A percentile compares a stretch with the other conserved stretches of the same genome.
phyloP scores from a whole-genome alignment of 2,329 filamentous ascomycete species.

The Cercospora zeina region DNA sequence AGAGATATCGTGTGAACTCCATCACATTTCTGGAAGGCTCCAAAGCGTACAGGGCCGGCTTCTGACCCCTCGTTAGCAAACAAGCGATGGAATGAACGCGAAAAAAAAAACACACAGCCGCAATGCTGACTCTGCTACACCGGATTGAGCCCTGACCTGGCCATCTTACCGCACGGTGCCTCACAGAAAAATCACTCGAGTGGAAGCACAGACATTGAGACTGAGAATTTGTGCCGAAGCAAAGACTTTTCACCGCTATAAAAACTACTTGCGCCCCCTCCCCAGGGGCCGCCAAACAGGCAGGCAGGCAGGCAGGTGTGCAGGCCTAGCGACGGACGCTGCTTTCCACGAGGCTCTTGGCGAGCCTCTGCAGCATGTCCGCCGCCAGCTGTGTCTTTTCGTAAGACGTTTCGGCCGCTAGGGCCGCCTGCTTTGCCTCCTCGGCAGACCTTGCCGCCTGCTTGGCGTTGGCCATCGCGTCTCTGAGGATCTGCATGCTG shows the following conservation, averaged over 20 bases:
- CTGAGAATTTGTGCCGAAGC: not conserved
- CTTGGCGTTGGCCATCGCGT: conserved; percentile 32
- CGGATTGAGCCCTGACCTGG: not conserved
- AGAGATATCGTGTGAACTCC: not conserved
- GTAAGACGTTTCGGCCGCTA: conserved; percentile 31
- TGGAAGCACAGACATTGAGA: not conserved
- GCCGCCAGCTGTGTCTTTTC: conserved; percentile 35
- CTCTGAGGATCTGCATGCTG: conserved; percentile 24
- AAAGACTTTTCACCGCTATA: not conserved
- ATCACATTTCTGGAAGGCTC: not conserved
- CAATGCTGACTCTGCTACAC: not conserved
- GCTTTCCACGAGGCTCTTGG: conserved; percentile 14
- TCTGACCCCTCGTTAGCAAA: not conserved
- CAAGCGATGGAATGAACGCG: not conserved
- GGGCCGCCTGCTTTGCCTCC: conserved; percentile 32
- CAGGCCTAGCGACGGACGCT: not conserved
- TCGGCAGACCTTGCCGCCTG: conserved; percentile 35
- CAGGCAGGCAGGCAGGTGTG: not conserved
- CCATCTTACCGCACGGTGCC: not conserved
- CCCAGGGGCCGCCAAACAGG: not conserved
- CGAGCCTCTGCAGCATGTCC: conserved; percentile 29
- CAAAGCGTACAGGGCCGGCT: not conserved
- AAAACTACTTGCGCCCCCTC: not conserved
- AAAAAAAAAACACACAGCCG: not conserved
- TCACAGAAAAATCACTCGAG: not conserved